These are phyloP conservation scores for Podospora pseudocomata DNA, from an alignment of 495 filamentous ascomycete species.

Conservation along the genomic window DNA sequence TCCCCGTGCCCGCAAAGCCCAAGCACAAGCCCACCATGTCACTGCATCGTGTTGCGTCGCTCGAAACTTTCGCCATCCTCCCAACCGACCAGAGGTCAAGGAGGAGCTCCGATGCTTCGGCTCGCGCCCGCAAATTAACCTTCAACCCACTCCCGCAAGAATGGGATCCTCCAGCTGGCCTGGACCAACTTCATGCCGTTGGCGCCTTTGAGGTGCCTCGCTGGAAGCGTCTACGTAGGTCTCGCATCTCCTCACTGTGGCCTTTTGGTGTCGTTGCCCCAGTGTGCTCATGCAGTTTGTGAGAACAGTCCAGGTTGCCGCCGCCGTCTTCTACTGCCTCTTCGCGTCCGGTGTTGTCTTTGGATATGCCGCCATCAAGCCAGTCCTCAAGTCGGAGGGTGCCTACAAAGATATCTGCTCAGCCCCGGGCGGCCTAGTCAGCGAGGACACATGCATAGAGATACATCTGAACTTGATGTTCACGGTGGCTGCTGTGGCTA, in stretches of 20 bases:
- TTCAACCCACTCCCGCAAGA: constrained; percentile 52
- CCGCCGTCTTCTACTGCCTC: constrained; percentile 76
- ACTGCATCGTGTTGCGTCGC: constrained; percentile 47
- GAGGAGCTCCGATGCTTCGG: constrained; percentile 40
- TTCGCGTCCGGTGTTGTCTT: constrained; percentile 78
- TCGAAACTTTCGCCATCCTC: constrained; percentile 48
- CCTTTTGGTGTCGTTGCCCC: neutral
- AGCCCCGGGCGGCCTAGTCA: constrained; percentile 46
- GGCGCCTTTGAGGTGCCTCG: constrained; percentile 67
- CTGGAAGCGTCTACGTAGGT: constrained; percentile 61
- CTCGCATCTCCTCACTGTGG: constrained; percentile 3
- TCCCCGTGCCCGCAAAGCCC: neutral
- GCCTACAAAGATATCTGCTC: constrained; percentile 65
- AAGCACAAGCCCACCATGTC: constrained; percentile 40
- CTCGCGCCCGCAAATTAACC: constrained; percentile 46
- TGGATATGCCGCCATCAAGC: constrained; percentile 81
- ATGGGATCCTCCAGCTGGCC: constrained; percentile 42
- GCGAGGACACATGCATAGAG: constrained; percentile 63
- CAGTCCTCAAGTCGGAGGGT: constrained; percentile 69
- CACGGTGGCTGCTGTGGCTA: constrained; percentile 83
- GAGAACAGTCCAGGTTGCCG: constrained; percentile 53
- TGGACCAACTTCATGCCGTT: constrained; percentile 46
- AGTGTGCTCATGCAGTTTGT: constrained; percentile 3
- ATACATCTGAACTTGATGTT: constrained; percentile 91
- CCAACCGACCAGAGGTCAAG: constrained; percentile 37